These are phyloP conservation scores for Eruca vesicaria DNA, from an alignment of 441 rosid genomes.

Conservation along the genomic window DNA sequence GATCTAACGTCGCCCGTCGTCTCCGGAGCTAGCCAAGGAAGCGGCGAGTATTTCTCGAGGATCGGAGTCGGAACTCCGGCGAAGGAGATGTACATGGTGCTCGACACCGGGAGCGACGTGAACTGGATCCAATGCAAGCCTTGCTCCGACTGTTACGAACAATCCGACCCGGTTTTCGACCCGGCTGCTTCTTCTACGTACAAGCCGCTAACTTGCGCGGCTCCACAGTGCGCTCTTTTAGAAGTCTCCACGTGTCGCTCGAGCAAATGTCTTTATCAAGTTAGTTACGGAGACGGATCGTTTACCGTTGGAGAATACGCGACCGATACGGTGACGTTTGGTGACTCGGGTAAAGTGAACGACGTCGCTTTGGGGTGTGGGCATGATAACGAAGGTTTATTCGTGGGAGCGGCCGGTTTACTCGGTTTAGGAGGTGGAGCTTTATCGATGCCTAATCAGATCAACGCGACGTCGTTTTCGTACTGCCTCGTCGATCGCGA, in stretches of 20 bases:
- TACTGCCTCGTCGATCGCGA: constrained; percentile 67
- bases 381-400: constrained; percentile 61
- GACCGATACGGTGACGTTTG: constrained; percentile 62
- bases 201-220: constrained; percentile 41
- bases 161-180: constrained; percentile 59
- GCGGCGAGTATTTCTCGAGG: constrained; percentile 67
- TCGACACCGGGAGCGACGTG: constrained; percentile 69
- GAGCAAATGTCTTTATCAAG: constrained; percentile 49
- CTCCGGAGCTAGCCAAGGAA: constrained; percentile 59
- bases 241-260: constrained; percentile 39
- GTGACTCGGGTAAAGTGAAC: constrained; percentile 41
- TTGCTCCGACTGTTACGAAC: constrained; percentile 57
- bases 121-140: constrained; percentile 65
- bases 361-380: constrained; percentile 61
- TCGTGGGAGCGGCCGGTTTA: constrained; percentile 59
- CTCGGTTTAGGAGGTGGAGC: constrained; percentile 64
- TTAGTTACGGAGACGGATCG: constrained; percentile 66
- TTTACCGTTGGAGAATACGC: constrained; percentile 53
- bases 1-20: constrained; percentile 55
- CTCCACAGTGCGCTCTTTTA: constrained; percentile 46
- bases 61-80: constrained; percentile 59
- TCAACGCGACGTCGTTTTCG: constrained; percentile 54
- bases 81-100: constrained; percentile 52
- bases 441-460: constrained; percentile 48
- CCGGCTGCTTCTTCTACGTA: constrained; percentile 49